These are phyloP conservation scores for Pisolithus tinctorius DNA, from an alignment of 768 basidiomycete genomes.

Conservation along the genomic window DNA sequence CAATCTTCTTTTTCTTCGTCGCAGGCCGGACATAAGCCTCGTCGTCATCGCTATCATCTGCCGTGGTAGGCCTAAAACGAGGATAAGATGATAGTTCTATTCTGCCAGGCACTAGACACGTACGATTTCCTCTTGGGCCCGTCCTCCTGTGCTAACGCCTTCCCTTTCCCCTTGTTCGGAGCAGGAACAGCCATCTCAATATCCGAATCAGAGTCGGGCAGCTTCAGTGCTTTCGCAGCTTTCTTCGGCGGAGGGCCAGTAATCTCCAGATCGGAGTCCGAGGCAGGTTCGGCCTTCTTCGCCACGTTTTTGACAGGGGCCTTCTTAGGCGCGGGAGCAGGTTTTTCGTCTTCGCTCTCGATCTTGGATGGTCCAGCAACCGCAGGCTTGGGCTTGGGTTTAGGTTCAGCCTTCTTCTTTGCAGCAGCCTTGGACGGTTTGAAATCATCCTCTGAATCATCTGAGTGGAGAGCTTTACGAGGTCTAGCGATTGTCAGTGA, in stretches of 20 bases:
- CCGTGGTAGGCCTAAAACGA: slow-evolving; percentile 25
- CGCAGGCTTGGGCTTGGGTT: slow-evolving; percentile 14
- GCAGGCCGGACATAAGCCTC: slow-evolving; percentile 39
- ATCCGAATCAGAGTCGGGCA: slow-evolving; percentile 34
- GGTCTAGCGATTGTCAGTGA: slow-evolving; percentile 37
- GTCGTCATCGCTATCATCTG: slow-evolving; percentile 38
- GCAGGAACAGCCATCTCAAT: slow-evolving; percentile 23
- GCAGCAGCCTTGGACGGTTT: slow-evolving; percentile 43
- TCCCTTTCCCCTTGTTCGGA: slow-evolving; percentile 31
- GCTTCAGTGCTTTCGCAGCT: slow-evolving; percentile 15
- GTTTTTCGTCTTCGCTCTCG: slow-evolving; percentile 37
- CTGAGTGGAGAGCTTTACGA: slow-evolving; percentile 30
- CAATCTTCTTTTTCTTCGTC: slow-evolving; percentile 45
- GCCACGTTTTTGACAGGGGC: slow-evolving; percentile 26
- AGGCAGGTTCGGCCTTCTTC: slow-evolving; percentile 23
- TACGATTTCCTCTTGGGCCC: slow-evolving; percentile 66
- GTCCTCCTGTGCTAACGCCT: slow-evolving; percentile 29
- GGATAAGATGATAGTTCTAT: slow-evolving; percentile 7
- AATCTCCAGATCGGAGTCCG: slow-evolving; percentile 35
- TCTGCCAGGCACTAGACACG: slow-evolving; percentile 10
- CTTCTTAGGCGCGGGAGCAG: slow-evolving; percentile 23
- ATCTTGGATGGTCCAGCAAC: slow-evolving; percentile 37
- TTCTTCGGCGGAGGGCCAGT: slow-evolving; percentile 20
- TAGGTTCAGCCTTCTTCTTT: slow-evolving; percentile 30
- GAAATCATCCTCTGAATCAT: slow-evolving; percentile 49